These are phyloP conservation scores for Fusarium penzigii DNA, from an alignment of 2,329 filamentous ascomycete genomes.

Conservation along the genomic window DNA sequence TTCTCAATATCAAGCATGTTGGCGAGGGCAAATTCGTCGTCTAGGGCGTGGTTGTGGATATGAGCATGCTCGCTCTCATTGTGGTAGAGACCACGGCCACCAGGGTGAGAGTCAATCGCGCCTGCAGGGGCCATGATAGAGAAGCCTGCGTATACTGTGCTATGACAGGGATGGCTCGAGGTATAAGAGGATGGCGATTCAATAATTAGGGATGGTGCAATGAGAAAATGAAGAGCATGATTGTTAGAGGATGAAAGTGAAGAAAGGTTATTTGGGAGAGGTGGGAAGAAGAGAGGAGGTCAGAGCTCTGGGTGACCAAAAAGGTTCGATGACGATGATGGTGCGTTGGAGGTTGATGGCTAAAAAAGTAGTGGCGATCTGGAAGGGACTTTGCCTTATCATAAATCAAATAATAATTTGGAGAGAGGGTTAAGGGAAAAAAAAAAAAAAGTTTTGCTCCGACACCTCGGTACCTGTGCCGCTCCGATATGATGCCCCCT, in stretches of 20 bases:
- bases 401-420: not conserved
- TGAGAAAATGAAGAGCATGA: not conserved
- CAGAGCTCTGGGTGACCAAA: not conserved
- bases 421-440: not conserved
- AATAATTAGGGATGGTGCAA: slow-evolving; percentile 10
- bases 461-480: not conserved
- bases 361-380: not conserved
- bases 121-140: slow-evolving; percentile 23
- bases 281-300: not conserved
- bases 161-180: not conserved
- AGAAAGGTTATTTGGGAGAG: not conserved
- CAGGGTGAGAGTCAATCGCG: slow-evolving; percentile 10
- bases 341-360: not conserved
- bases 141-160: not conserved
- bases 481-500: no score
- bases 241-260: not conserved
- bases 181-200: slow-evolving; percentile 6
- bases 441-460: not conserved
- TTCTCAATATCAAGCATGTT: slow-evolving; percentile 28
- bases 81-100: slow-evolving; percentile 22
- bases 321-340: not conserved
- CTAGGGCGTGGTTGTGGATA: slow-evolving; percentile 23
- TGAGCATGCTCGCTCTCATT: slow-evolving; percentile 11
- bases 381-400: not conserved
- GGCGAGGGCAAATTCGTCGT: slow-evolving; percentile 33